Percentiles rank a stretch among this genome's conserved stretches.
Conservation (phyloP, 768 basidiomycete species). For the Inosperma sp. region DNA sequence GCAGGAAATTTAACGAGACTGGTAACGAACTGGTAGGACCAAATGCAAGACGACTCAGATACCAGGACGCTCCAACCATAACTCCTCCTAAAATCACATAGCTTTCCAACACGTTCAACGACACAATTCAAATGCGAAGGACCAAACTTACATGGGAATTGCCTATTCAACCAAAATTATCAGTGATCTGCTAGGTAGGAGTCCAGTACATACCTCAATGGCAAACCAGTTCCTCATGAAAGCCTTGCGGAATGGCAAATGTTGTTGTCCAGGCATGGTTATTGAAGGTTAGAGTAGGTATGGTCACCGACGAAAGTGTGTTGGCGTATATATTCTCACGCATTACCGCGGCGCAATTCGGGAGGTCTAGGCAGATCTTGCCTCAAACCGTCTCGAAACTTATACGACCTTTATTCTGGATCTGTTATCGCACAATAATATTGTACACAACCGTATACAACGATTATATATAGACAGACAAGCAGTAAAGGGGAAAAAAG, state of each 20-base stretch:
- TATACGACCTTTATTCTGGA: background rate
- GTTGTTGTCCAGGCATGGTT: constrained; percentile 18
- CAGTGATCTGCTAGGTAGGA: constrained; percentile 4
- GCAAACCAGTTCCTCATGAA: constrained; percentile 70
- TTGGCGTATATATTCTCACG: too few species aligned
- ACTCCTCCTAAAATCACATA: constrained; percentile 52
- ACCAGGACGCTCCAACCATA: constrained; percentile 59
- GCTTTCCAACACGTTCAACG: constrained; percentile 19
- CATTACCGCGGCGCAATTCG: background rate
- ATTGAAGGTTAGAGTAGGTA: constrained; percentile 5
- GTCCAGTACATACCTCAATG: constrained; percentile 52
- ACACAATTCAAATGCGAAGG: background rate
- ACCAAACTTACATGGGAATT: constrained; percentile 44
- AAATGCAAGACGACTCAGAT: constrained; percentile 58
- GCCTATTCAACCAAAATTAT: constrained; percentile 31
- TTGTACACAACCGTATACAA: background rate
- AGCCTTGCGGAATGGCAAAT: constrained; percentile 31
- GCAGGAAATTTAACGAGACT: constrained; percentile 29
- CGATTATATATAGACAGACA: background rate
- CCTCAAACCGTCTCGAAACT: background rate
- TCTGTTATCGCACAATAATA: background rate
- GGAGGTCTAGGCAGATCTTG: background rate
- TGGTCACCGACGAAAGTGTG: too few species aligned
- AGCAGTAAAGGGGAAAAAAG: background rate
- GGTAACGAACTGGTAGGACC: constrained; percentile 48